phyloP scores from a whole-genome alignment of 2,329 filamentous ascomycete genomes.

The Colletotrichum sansevieriae region DNA sequence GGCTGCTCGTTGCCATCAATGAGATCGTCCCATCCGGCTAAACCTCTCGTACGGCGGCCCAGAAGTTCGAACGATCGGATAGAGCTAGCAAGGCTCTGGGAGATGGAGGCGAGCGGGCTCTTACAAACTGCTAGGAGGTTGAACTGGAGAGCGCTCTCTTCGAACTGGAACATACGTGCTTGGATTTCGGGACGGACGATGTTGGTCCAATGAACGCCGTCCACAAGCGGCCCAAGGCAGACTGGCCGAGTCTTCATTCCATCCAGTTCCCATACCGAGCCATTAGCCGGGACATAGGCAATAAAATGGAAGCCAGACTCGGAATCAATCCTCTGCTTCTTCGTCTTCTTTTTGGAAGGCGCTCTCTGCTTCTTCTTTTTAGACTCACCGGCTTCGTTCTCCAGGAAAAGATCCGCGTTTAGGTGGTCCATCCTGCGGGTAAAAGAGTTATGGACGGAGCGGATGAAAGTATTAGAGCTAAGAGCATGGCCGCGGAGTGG shows the following conservation, averaged over 20 bases:
- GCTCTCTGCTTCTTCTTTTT: slow-evolving; percentile 53
- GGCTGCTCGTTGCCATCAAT: slow-evolving; percentile 32
- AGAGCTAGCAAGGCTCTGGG: slow-evolving; percentile 59
- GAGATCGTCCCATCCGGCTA: slow-evolving; percentile 16
- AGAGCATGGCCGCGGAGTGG: slow-evolving; percentile 82
- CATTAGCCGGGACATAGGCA: slow-evolving; percentile 84
- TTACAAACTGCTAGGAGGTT: slow-evolving; percentile 81
- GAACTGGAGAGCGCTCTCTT: slow-evolving; percentile 77
- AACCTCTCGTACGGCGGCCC: slow-evolving; percentile 53
- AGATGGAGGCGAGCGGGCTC: slow-evolving; percentile 69
- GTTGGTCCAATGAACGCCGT: slow-evolving; percentile 71
- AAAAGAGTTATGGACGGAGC: slow-evolving; percentile 89
- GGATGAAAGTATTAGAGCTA: slow-evolving; percentile 80
- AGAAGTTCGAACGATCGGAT: slow-evolving; percentile 57
- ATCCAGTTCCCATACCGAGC: slow-evolving; percentile 88
- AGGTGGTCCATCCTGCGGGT: slow-evolving; percentile 83
- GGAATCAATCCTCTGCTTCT: slow-evolving; percentile 58
- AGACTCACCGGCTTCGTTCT: slow-evolving; percentile 64
- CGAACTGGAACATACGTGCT: slow-evolving; percentile 75
- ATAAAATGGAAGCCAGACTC: slow-evolving; percentile 88
- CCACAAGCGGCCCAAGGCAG: slow-evolving; percentile 64
- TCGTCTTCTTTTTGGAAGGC: slow-evolving; percentile 53
- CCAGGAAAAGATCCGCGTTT: slow-evolving; percentile 75
- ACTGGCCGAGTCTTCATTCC: slow-evolving; percentile 81
- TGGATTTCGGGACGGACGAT: slow-evolving; percentile 75